Evolutionary conservation across 306 rosid genomes (phyloP).

Genomic region (Fagus crenata): DNA sequence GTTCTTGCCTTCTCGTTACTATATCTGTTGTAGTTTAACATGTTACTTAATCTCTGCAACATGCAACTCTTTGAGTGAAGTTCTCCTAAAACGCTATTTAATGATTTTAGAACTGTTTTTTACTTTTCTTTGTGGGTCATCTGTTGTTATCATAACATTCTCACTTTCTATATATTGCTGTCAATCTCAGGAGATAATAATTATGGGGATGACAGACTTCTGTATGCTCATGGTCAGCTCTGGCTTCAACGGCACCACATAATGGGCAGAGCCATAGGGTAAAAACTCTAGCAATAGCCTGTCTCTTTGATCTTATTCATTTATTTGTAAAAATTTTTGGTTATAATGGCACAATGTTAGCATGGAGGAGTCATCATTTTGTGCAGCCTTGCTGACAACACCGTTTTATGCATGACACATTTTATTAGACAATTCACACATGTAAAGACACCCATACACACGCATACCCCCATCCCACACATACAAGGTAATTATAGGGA

Average conservation of each 20-base stretch:
- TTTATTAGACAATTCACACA: not conserved
- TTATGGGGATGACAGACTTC: slow-evolving; percentile 82
- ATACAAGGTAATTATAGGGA: too few species aligned
- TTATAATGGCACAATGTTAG: slow-evolving; percentile 21
- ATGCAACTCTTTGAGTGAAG: too few species aligned
- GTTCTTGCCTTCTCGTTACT: slow-evolving; percentile 9
- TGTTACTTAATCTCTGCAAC: not conserved
- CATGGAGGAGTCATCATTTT: not conserved
- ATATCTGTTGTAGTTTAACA: not conserved
- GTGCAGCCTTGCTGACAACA: not conserved
- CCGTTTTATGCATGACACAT: not conserved
- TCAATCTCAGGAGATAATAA: slow-evolving; percentile 79
- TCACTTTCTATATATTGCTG: slow-evolving; percentile 2
- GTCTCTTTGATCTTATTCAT: slow-evolving; percentile 4
- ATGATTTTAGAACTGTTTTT: not conserved
- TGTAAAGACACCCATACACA: too few species aligned
- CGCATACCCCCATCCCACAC: too few species aligned
- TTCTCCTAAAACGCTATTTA: too few species aligned
- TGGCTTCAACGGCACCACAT: slow-evolving; percentile 92
- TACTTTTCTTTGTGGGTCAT: not conserved
- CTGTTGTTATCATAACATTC: not conserved
- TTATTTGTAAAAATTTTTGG: not conserved
- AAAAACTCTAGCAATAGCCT: slow-evolving; percentile 16
- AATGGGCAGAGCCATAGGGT: slow-evolving; percentile 99
- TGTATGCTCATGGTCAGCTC: slow-evolving; percentile 90